Percentiles rank a stretch among this genome's conserved stretches.
Conservation (phyloP, 2,329 filamentous ascomycete species). For the Penicillium corylophilum region DNA sequence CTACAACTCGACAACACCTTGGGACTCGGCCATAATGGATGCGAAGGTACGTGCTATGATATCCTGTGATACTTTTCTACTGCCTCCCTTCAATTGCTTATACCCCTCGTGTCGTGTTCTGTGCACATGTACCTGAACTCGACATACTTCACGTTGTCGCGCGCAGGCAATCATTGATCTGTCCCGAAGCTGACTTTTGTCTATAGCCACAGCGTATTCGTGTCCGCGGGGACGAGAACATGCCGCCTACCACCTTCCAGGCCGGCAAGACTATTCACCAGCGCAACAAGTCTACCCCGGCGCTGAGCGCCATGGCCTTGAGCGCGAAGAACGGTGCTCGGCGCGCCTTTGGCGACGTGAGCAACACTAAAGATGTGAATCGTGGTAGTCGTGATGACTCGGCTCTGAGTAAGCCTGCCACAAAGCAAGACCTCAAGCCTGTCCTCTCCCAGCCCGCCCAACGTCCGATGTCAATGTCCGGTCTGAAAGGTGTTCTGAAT, state of each 20-base stretch:
- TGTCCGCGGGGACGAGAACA: constrained; percentile 70
- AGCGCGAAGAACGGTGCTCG: constrained; percentile 67
- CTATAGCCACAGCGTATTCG: constrained; percentile 68
- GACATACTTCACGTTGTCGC: constrained; percentile 1
- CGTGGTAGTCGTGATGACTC: constrained; percentile 57
- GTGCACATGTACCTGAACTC: not conserved
- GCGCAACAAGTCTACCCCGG: constrained; percentile 75
- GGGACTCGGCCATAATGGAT: constrained; percentile 41
- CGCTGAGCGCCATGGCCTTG: constrained; percentile 55
- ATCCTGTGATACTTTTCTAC: not conserved
- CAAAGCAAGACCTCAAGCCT: constrained; percentile 33
- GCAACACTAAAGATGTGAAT: constrained; percentile 58
- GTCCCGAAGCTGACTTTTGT: constrained; percentile 18
- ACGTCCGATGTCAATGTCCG: constrained; percentile 50
- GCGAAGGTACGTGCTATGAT: constrained; percentile 43
- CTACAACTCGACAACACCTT: constrained; percentile 1
- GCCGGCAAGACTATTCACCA: constrained; percentile 67
- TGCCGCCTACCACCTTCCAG: constrained; percentile 45
- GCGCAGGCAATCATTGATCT: not conserved
- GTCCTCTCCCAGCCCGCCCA: constrained; percentile 58
- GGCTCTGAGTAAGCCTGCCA: constrained; percentile 49
- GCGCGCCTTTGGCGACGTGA: constrained; percentile 79
- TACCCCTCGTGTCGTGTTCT: not conserved
- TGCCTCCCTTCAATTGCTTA: not conserved
- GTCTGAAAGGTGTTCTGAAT: constrained; percentile 40